Conservation (phyloP, 164 flowering plant genomes). For the Sextonia rubra region DNA sequence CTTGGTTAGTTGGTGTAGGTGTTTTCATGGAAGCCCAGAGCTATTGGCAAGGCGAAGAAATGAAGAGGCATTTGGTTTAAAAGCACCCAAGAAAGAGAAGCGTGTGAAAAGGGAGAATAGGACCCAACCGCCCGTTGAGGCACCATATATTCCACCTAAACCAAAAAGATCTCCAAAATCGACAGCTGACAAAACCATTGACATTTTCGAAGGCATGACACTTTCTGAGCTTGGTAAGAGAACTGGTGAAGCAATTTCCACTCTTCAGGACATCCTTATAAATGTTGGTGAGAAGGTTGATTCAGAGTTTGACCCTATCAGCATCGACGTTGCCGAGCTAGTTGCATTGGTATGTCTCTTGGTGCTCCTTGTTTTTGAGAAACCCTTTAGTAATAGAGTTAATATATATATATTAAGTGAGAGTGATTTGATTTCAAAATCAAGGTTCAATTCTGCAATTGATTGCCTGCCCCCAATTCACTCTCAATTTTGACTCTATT, state of each 20-base stretch:
- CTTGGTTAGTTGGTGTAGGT: constrained; percentile 31
- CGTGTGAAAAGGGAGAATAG: constrained; percentile 40
- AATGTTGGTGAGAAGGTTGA: constrained; percentile 77
- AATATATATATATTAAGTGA: too few relatives aligned
- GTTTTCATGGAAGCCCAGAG: constrained; percentile 50
- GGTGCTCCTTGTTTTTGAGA: not conserved
- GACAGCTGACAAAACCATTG: constrained; percentile 50
- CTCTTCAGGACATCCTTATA: constrained; percentile 54
- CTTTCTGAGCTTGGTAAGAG: constrained; percentile 74
- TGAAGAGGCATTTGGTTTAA: constrained; percentile 36
- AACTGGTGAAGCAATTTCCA: constrained; percentile 46
- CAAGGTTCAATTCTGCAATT: too few relatives aligned
- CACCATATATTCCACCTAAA: constrained; percentile 70
- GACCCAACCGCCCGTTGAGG: constrained; percentile 71
- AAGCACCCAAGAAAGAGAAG: constrained; percentile 48
- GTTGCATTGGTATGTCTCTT: constrained; percentile 68
- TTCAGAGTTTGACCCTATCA: constrained; percentile 78
- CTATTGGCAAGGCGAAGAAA: constrained; percentile 30
- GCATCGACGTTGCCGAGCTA: constrained; percentile 79
- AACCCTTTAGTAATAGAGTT: too few relatives aligned
- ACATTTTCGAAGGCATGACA: constrained; percentile 94
- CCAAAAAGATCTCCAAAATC: constrained; percentile 36
- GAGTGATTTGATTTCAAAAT: too few relatives aligned
- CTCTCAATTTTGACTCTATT: too few relatives aligned
- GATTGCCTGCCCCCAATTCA: too few relatives aligned